phyloP scores from a whole-genome alignment of 495 filamentous ascomycete genomes.

The Aspergillus heteromorphus region DNA sequence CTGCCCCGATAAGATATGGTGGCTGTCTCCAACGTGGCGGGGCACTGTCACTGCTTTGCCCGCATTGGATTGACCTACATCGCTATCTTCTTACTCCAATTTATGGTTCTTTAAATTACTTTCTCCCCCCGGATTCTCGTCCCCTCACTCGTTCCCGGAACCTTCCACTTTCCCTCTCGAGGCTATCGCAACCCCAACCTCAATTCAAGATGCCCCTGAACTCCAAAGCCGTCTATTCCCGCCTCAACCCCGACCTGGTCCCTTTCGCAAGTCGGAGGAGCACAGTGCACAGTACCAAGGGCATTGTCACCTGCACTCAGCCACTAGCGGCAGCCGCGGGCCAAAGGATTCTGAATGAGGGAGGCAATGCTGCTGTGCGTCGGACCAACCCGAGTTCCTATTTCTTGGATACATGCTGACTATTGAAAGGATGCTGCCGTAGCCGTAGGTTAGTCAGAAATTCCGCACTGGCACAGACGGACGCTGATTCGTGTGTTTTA shows the following conservation, averaged over 20 bases:
- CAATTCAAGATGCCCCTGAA: conserved; percentile 51
- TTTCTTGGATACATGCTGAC: neutral
- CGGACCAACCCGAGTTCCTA: neutral
- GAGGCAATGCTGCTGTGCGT: conserved; percentile 89
- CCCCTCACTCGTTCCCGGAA: neutral
- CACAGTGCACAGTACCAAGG: conserved; percentile 87
- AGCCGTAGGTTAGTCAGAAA: conserved; percentile 57
- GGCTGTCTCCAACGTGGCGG: neutral
- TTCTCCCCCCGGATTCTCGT: neutral
- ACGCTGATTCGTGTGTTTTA: neutral
- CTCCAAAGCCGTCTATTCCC: conserved; percentile 57
- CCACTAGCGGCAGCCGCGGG: conserved; percentile 87
- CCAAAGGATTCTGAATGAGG: conserved; percentile 72
- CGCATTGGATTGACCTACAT: neutral
- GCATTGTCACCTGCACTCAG: conserved; percentile 88
- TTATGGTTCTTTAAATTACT: neutral
- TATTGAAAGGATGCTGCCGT: conserved; percentile 78
- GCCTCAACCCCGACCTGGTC: conserved; percentile 51
- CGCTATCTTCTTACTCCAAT: neutral
- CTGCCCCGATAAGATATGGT: neutral
- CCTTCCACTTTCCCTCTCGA: neutral
- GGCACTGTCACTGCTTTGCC: neutral
- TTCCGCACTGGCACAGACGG: neutral
- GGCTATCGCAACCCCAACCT: neutral
- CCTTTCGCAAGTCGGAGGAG: conserved; percentile 82